Percentiles rank a stretch among this genome's conserved stretches.
Evolutionary conservation across 2,329 filamentous ascomycete genomes (phyloP).

Genomic region (Ophidiomyces ophidiicola): DNA sequence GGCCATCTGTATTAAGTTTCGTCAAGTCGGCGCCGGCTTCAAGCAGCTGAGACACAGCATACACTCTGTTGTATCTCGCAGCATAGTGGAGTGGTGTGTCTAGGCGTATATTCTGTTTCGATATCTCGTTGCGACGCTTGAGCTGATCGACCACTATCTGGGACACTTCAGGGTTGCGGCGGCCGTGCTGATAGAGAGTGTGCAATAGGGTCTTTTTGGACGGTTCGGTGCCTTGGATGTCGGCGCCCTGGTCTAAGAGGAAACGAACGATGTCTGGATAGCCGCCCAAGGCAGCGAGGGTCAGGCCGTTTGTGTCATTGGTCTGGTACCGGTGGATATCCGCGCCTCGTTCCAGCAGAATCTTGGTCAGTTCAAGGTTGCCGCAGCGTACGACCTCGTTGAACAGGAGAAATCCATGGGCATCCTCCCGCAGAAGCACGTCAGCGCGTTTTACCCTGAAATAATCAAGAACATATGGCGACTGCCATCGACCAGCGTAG

Average conservation of each 20-base stretch:
- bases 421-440: not conserved
- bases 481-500: conserved; percentile 7
- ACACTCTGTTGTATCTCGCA: conserved; percentile 4
- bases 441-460: conserved; percentile 7
- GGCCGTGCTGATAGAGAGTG: conserved; percentile 1
- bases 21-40: conserved; percentile 5
- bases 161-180: not conserved
- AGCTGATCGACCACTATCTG: conserved; percentile 7
- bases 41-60: conserved; percentile 7
- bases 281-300: conserved; percentile 17
- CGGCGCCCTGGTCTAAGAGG: conserved; percentile 19
- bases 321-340: conserved; percentile 3
- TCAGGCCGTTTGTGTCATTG: not conserved
- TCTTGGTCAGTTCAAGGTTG: not conserved
- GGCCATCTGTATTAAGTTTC: conserved; percentile 2
- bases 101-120: not conserved
- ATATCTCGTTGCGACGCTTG: conserved; percentile 2
- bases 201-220: conserved; percentile 3
- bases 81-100: conserved; percentile 5
- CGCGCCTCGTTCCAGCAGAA: conserved; percentile 6
- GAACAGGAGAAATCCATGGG: not conserved
- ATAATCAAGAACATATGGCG: conserved; percentile 5
- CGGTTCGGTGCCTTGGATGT: conserved; percentile 16
- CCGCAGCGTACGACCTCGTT: conserved; percentile 5
- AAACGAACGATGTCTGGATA: conserved; percentile 19